Base-by-base conservation (phyloP, 2,329 filamentous ascomycete genomes). In the Aspergillus glaucus region DNA sequence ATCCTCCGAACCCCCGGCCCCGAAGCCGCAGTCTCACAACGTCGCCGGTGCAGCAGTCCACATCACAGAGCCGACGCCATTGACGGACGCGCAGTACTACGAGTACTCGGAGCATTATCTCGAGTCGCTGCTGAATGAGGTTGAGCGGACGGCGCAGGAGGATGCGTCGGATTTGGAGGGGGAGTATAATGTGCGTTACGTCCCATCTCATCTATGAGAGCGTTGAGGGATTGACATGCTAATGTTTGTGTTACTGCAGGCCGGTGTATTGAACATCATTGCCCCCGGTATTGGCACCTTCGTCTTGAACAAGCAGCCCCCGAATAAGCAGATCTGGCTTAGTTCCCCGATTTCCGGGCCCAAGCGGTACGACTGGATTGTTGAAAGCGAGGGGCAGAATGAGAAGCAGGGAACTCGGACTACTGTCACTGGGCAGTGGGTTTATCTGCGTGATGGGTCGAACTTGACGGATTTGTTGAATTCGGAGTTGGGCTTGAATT, bases 271-370 rank as follows among this genome's bases (percentile, higher is more conserved):
- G 59, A 90, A 84, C 54, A 77, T 97, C 62, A 77, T 74, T 6
- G 81, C 88, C 59, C 81, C 82, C 1, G 74, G 78, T 10, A 75
- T 82, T 45, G 90, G 91, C 53, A 92, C 82, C 26, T 98, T 94
- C 66, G 88, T 98, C 51, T 80, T 98, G 73, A 98, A 98, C 80
- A 98, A 98, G 72, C 93, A 98, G 70, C 93, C 93, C 0, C 90
- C 92, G 17, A 97, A 96, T 77, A 93, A 90, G 76, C 93, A 85
- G 67, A 95, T 98, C 64, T 98, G 93, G 93, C 82, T 97, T 42
- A 93, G 88, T 34, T 95, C 89, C 40, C 93, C 93, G 3, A 76
- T 89, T 47, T 91, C 88, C 5, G 93, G 93, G 0, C 93, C 93
- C 12, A 96, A 96, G 73, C 85, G 92, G 50, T 98, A 86, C 74